Percentiles rank a stretch among this genome's conserved stretches.
Conservation (phyloP, 2,329 filamentous ascomycete species). For the Trichoderma sp. region DNA sequence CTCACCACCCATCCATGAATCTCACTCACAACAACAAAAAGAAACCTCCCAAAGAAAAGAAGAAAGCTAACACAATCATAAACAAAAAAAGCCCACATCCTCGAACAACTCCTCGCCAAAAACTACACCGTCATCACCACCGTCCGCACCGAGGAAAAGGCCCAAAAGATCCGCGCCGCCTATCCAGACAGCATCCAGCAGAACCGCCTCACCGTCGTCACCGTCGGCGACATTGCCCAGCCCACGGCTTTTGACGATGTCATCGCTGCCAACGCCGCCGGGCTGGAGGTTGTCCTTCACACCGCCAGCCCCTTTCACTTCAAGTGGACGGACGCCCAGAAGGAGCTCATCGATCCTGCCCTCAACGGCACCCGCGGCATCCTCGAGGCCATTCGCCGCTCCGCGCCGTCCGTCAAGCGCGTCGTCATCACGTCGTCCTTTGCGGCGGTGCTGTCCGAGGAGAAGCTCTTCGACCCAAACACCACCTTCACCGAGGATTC, state of each 20-base stretch:
- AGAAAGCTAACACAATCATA: not conserved
- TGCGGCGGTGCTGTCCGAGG: constrained; percentile 47
- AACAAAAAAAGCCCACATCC: constrained; percentile 46
- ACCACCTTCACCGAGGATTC: constrained; percentile 45
- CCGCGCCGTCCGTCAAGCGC: constrained; percentile 60
- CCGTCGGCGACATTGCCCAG: constrained; percentile 76
- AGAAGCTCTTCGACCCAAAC: constrained; percentile 35
- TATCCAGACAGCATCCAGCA: constrained; percentile 43
- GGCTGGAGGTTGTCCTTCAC: constrained; percentile 55
- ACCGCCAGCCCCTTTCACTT: constrained; percentile 60
- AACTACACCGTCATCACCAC: constrained; percentile 54
- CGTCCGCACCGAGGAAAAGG: constrained; percentile 53
- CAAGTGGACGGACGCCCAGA: constrained; percentile 48
- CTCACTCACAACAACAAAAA: not conserved
- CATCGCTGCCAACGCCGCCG: constrained; percentile 34
- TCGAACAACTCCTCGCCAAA: constrained; percentile 50
- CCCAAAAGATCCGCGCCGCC: constrained; percentile 43
- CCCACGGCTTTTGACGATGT: constrained; percentile 70
- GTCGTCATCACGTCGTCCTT: constrained; percentile 63
- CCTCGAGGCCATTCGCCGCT: constrained; percentile 63
- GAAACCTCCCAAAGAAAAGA: not conserved
- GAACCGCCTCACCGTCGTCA: constrained; percentile 47
- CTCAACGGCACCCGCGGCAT: constrained; percentile 64
- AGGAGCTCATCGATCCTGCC: constrained; percentile 56
- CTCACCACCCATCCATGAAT: not conserved